Evolutionary conservation across 495 filamentous ascomycete genomes (phyloP), one percentile per base, ranked within the genome.

Genomic region (Penicillium macrosclerotiorum): DNA sequence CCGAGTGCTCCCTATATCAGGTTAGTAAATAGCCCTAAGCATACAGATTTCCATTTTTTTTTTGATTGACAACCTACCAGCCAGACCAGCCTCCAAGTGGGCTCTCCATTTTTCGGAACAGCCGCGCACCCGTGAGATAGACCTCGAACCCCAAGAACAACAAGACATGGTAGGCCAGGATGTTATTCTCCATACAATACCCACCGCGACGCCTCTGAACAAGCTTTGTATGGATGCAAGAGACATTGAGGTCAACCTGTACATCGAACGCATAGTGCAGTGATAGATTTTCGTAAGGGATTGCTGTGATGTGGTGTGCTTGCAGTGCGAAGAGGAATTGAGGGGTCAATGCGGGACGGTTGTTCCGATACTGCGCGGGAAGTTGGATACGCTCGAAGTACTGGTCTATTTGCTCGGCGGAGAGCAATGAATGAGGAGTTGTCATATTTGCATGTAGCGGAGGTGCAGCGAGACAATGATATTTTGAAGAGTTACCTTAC

Each of bases 101-200:
- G 42, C 49, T 34, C 26, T 54, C 50, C 49, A 50, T 17, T 48
- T 46, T 40, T 42, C 54, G 22, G 46, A 44, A n/a, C n/a, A n/a
- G n/a, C n/a, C n/a, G n/a, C 7, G 48, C 54, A 9, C 46, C 32
- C 20, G 45, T 48, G 14, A 53, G 49, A 45, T 57, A 53, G 3
- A 84, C 60, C 1, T 64, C 41, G 51, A 69, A 88, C 0, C 83
- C 86, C 1, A 86, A 57, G 13, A 65, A 74, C 25, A 76, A 68
- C 27, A 90, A 63, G 9, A 89, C 68, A 4, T 67, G 69, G 20
- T 72, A 76, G 14, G 87, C 85, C 26, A 88, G 69, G 19, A 60
- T 60, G 55, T 80, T 88, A 49, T 76, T 75, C 51, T 89, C 86
- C 80, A 89, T 84, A 62, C 85, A 88, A 51, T 86, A 85, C 0